Percentiles rank a stretch among this genome's conserved stretches.
phyloP scores from a whole-genome alignment of 2,329 filamentous ascomycete species.

The Elsinoe fawcettii region DNA sequence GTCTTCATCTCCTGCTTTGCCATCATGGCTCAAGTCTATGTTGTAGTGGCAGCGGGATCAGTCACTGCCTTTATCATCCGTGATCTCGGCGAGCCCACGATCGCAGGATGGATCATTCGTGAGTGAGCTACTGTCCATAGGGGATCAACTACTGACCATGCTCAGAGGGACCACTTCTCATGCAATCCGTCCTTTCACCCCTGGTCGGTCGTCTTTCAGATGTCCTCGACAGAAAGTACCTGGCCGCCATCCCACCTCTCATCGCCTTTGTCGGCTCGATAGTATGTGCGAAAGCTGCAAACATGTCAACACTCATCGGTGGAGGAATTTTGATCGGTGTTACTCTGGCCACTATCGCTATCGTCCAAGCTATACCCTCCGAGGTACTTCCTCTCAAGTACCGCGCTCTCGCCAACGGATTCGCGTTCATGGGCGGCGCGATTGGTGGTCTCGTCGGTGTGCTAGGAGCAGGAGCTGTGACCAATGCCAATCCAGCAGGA shows the following conservation, averaged over 20 bases:
- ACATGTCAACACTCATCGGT: constrained; percentile 50
- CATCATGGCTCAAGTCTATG: constrained; percentile 49
- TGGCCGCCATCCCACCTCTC: constrained; percentile 46
- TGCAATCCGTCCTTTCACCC: constrained; percentile 51
- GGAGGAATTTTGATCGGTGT: constrained; percentile 51
- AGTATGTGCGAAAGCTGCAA: constrained; percentile 47
- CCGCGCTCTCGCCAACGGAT: constrained; percentile 48
- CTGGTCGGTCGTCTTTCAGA: constrained; percentile 51
- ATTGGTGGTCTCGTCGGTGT: constrained; percentile 45
- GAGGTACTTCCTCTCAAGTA: constrained; percentile 52
- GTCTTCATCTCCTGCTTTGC: constrained; percentile 46
- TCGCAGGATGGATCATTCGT: constrained; percentile 50
- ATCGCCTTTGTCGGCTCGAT: constrained; percentile 49
- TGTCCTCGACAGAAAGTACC: constrained; percentile 48
- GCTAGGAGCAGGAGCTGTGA: constrained; percentile 46
- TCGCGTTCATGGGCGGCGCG: constrained; percentile 44
- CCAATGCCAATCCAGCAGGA: constrained; percentile 39
- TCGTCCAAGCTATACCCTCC: constrained; percentile 49
- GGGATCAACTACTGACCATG: neutral
- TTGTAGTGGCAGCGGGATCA: constrained; percentile 48
- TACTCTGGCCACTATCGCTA: constrained; percentile 48
- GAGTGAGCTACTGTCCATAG: constrained; percentile 25
- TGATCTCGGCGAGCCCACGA: constrained; percentile 44
- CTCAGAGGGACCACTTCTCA: constrained; percentile 47
- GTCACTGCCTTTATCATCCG: constrained; percentile 50